These are phyloP conservation scores for Thalassiosira exigua DNA, from an alignment of 352 stramenopile species.

Conservation along the genomic window DNA sequence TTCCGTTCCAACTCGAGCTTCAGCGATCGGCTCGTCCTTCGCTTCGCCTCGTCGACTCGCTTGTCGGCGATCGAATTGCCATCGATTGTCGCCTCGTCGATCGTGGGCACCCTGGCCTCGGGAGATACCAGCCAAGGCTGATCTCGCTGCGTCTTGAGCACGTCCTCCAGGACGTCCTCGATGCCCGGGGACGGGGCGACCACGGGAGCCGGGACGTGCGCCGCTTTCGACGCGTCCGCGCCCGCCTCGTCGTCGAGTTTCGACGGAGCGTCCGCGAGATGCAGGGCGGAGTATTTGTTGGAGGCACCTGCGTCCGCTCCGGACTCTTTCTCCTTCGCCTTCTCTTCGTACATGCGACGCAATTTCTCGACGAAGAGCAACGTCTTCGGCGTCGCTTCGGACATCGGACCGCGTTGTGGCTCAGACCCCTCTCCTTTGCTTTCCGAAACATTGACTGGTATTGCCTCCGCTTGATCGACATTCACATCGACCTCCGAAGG, in stretches of 20 bases:
- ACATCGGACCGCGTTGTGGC: slow-evolving; percentile 5
- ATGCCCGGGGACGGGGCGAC: slow-evolving; percentile 64
- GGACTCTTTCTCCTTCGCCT: slow-evolving; percentile 63
- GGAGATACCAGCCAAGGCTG: slow-evolving; percentile 81
- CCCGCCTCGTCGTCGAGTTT: slow-evolving; percentile 19
- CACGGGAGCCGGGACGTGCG: slow-evolving; percentile 63
- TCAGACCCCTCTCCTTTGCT: slow-evolving; percentile 11
- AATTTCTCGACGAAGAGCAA: slow-evolving; percentile 73
- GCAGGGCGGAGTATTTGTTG: slow-evolving; percentile 12
- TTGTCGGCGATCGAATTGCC: not conserved
- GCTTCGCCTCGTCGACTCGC: slow-evolving; percentile 32
- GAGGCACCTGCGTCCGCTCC: not conserved
- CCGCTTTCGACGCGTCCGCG: slow-evolving; percentile 4
- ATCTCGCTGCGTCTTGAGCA: slow-evolving; percentile 62
- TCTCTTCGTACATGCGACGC: slow-evolving; percentile 67
- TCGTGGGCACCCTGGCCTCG: slow-evolving; percentile 69
- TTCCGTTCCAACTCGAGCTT: slow-evolving; percentile 61
- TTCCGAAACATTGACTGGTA: not conserved
- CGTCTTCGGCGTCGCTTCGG: slow-evolving; percentile 56
- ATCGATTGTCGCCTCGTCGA: slow-evolving; percentile 4
- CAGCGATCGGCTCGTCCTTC: slow-evolving; percentile 60
- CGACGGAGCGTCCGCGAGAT: slow-evolving; percentile 25
- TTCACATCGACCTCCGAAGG: not conserved
- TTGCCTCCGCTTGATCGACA: slow-evolving; percentile 4
- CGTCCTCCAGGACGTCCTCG: slow-evolving; percentile 66